Base-by-base conservation (phyloP, 2,329 filamentous ascomycete genomes). In the Sarocladium strictum region DNA sequence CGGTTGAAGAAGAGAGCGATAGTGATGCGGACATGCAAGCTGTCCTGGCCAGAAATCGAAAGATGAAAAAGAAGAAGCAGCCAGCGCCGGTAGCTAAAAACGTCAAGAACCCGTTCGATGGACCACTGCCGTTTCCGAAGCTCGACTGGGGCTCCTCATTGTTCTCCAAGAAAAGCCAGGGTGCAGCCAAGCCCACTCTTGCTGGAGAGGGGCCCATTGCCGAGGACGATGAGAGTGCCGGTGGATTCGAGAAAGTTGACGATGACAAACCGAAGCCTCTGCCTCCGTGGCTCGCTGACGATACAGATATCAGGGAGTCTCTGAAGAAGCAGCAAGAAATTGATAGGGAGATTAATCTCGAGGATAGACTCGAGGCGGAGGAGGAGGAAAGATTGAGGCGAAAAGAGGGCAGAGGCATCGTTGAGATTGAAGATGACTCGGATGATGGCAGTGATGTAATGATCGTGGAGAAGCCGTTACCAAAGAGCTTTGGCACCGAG, bases 101-200 rank as follows among this genome's bases (percentile, higher is more conserved):
- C 51, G 75, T 79, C 33, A 82, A 80, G 59, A 83, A 84, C 61
- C 76, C 82, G 0, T 83, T 96, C 64, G 82, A 83, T 59, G 93
- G 93, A 0, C 90, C 92, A 0, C 70, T 99, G 4, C 94, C 94
- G 0, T 99, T 99, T 64, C 91, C 96, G 61, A 93, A 90, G 64
- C 77, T 96, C 1, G 84, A 87, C 43, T 84, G 80, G 76, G 85
- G 81, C 53, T 85, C 81, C 2, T 79, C 77, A 1, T 73, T 84
- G 2, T 84, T 84, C 57, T 76, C 73, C 10, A 62, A 62, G 43
- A 57, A 61, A 6, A 58, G 61, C 3, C 58, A 64, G 23, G 33
- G 53, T 12, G 41, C 59, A 7, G 57, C 62, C 3, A 64, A 66
- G n/a, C 26, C 47, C 15, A 15, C 27, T 14, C 5, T 29, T 11